Conservation (phyloP, 495 filamentous ascomycete genomes). For the Hypoxylon fragiforme region DNA sequence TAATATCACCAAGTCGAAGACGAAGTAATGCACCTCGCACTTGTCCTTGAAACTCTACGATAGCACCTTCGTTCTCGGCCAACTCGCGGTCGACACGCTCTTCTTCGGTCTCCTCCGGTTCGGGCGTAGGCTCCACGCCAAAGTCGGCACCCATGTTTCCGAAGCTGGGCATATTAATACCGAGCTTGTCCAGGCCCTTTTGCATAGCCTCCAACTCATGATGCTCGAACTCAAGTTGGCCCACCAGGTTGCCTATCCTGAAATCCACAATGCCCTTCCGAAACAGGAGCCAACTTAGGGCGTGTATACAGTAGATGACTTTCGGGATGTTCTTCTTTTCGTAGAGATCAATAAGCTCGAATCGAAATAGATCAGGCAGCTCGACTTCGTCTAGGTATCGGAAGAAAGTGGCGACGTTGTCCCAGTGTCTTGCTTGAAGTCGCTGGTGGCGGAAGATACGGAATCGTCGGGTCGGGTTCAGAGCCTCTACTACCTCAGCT, state of each 20-base stretch:
- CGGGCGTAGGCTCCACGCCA: slow-evolving; percentile 71
- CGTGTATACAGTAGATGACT: slow-evolving; percentile 98
- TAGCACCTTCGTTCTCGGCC: slow-evolving; percentile 67
- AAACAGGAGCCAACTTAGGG: slow-evolving; percentile 91
- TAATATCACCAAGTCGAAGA: slow-evolving; percentile 74
- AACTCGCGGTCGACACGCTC: slow-evolving; percentile 86
- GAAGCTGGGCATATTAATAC: slow-evolving; percentile 96
- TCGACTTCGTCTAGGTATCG: slow-evolving; percentile 90
- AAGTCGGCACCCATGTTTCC: slow-evolving; percentile 95
- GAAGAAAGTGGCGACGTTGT: slow-evolving; percentile 96
- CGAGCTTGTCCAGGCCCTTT: slow-evolving; percentile 92
- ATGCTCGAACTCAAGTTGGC: slow-evolving; percentile 95
- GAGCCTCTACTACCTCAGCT: slow-evolving; percentile 91
- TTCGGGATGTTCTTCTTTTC: slow-evolving; percentile 99
- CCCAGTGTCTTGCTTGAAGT: slow-evolving; percentile 93
- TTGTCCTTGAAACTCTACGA: slow-evolving; percentile 84
- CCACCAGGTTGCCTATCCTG: slow-evolving; percentile 96
- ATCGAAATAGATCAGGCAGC: slow-evolving; percentile 95
- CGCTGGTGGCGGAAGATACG: slow-evolving; percentile 83
- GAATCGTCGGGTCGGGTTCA: slow-evolving; percentile 72
- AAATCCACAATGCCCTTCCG: slow-evolving; percentile 93
- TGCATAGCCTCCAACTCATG: slow-evolving; percentile 96
- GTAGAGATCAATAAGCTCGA: slow-evolving; percentile 97
- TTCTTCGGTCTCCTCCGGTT: slow-evolving; percentile 81
- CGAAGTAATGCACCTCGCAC: slow-evolving; percentile 80